Percentiles rank a stretch among this genome's conserved stretches.
Conservation (phyloP, 2,329 filamentous ascomycete genomes). For the Exophiala dermatitidis region DNA sequence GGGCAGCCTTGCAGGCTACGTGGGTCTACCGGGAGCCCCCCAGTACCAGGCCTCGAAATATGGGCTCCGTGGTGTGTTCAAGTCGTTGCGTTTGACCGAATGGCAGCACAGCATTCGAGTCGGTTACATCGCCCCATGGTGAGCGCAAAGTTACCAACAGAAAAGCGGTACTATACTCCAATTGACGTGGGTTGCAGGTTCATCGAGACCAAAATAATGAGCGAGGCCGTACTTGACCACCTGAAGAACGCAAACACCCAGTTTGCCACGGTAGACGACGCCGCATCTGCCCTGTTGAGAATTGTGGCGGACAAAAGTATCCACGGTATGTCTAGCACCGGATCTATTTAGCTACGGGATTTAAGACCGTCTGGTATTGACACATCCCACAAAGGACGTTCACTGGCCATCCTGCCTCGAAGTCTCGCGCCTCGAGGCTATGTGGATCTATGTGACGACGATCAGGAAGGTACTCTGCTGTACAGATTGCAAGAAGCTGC, state of each 20-base stretch:
- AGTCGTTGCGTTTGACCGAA: constrained; percentile 30
- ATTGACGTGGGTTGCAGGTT: constrained; percentile 27
- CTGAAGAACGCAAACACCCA: constrained; percentile 17
- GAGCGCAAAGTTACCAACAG: constrained; percentile 13
- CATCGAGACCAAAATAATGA: constrained; percentile 32
- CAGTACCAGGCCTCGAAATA: constrained; percentile 36
- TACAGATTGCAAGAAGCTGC: constrained; percentile 1
- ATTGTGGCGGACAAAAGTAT: constrained; percentile 15
- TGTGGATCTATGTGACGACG: constrained; percentile 34
- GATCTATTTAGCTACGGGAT: not conserved
- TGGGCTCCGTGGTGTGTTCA: constrained; percentile 36
- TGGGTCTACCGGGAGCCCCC: constrained; percentile 31
- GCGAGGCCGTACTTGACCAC: constrained; percentile 26
- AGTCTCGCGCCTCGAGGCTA: constrained; percentile 32
- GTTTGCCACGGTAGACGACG: constrained; percentile 21
- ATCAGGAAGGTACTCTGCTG: constrained; percentile 22
- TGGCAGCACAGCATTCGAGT: constrained; percentile 36
- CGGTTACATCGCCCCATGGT: constrained; percentile 36
- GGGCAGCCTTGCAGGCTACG: constrained; percentile 32
- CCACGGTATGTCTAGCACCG: constrained; percentile 18
- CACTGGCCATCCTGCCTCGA: constrained; percentile 32
- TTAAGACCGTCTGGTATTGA: not conserved
- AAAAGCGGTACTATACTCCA: not conserved
- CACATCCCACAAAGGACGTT: constrained; percentile 7
- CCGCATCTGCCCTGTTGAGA: constrained; percentile 12